Evolutionary conservation across 2,329 filamentous ascomycete genomes (phyloP).

Genomic region (Herpotrichia juniperi): DNA sequence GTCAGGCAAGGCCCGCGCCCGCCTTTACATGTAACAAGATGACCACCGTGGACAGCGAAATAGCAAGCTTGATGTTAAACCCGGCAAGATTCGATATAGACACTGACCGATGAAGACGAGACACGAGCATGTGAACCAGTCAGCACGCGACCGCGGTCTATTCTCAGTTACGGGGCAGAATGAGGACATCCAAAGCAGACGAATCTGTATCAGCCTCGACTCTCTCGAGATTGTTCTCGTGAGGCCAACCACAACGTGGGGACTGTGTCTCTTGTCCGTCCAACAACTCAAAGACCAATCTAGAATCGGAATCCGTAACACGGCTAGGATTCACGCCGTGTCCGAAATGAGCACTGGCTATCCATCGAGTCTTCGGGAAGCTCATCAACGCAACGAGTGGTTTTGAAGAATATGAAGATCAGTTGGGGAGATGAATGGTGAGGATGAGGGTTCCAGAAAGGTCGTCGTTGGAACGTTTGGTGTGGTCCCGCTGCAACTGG

Average conservation of each 20-base stretch:
- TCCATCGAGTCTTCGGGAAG: not conserved
- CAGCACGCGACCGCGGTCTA: conserved; percentile 6
- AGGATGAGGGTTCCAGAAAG: conserved; percentile 18
- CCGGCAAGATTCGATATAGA: conserved; percentile 3
- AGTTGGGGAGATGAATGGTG: conserved; percentile 9
- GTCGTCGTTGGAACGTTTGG: conserved; percentile 14
- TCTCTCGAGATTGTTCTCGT: conserved; percentile 16
- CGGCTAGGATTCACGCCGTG: conserved; percentile 17
- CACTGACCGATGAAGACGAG: conserved; percentile 12
- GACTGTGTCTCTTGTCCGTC: conserved; percentile 37
- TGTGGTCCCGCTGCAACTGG: conserved; percentile 8
- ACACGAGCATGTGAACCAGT: conserved; percentile 10
- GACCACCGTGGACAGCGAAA: conserved; percentile 34
- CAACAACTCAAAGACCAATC: conserved; percentile 36
- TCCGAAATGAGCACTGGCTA: conserved; percentile 14
- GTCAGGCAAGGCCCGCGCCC: conserved; percentile 39
- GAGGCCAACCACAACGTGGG: conserved; percentile 31
- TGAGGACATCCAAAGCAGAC: conserved; percentile 9
- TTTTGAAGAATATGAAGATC: conserved; percentile 5
- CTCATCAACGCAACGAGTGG: conserved; percentile 2
- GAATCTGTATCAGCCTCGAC: conserved; percentile 19
- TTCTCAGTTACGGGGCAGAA: conserved; percentile 17
- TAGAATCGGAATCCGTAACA: conserved; percentile 36
- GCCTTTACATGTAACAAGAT: conserved; percentile 42
- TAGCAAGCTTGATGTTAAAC: conserved; percentile 28